These are phyloP conservation scores for Magnusiomyces tetraspermus DNA, from an alignment of 1,139 yeast species.

Conservation along the genomic window DNA sequence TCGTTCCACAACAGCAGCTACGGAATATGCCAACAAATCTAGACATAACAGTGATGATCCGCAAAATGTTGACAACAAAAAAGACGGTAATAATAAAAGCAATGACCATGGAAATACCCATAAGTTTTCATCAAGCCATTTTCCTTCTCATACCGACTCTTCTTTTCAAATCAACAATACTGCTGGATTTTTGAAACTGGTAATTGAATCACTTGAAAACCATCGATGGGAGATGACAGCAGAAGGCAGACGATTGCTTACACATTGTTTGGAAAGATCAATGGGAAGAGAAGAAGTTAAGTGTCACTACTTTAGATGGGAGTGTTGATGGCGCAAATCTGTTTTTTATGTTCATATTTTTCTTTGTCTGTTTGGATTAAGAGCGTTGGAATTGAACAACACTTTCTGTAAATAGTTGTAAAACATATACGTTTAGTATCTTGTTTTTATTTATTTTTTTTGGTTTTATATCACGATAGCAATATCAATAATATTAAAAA, in stretches of 20 bases:
- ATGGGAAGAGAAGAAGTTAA: slow-evolving; percentile 24
- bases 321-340: neutral
- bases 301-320: slow-evolving; percentile 15
- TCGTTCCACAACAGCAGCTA: neutral
- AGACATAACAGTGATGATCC: neutral
- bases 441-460: no score
- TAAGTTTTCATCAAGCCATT: neutral
- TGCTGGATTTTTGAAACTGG: slow-evolving; percentile 29
- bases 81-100: neutral
- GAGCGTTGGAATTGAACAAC: no score
- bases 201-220: slow-evolving; percentile 22
- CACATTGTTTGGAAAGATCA: slow-evolving; percentile 28
- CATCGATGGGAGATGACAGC: slow-evolving; percentile 27
- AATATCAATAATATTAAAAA: no score
- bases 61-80: neutral
- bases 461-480: no score
- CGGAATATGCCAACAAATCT: neutral
- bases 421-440: no score
- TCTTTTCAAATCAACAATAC: slow-evolving; percentile 19
- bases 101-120: neutral
- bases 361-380: no score
- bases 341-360: neutral
- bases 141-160: neutral
- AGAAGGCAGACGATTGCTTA: slow-evolving; percentile 27
- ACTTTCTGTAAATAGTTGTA: no score